Percentiles rank a stretch among this genome's conserved stretches.
Conservation (phyloP, 345 rosid genomes). For the Ceriops zippeliana region DNA sequence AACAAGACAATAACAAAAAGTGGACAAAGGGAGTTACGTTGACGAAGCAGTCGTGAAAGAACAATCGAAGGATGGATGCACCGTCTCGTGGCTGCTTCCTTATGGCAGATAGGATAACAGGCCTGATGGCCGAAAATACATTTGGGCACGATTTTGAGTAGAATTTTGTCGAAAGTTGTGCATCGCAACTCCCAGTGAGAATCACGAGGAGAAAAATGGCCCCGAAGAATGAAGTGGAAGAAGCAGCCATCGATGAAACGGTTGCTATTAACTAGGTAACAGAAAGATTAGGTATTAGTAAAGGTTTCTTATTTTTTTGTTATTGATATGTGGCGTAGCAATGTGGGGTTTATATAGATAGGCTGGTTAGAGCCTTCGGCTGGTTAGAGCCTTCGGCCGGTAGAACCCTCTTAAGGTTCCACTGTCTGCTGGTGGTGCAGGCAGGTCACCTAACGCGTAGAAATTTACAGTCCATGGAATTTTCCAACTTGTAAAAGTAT, state of each 20-base stretch:
- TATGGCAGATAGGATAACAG: conserved; percentile 54
- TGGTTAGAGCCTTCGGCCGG: not conserved
- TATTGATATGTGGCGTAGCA: conserved; percentile 13
- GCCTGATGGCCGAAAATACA: conserved; percentile 43
- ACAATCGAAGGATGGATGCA: conserved; percentile 77
- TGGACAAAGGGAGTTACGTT: conserved; percentile 41
- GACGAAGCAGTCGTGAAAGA: conserved; percentile 93
- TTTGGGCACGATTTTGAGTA: conserved; percentile 68
- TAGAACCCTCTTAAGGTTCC: conserved; percentile 14
- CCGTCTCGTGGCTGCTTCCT: conserved; percentile 54
- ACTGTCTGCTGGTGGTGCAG: conserved; percentile 1
- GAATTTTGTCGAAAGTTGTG: conserved; percentile 66
- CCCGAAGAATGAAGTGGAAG: conserved; percentile 14
- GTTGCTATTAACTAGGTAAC: not conserved
- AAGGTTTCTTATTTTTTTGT: not conserved
- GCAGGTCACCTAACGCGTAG: conserved; percentile 69
- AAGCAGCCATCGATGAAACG: conserved; percentile 25
- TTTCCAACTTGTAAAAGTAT: not conserved
- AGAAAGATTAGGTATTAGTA: not conserved
- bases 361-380: not conserved
- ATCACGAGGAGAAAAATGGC: conserved; percentile 26
- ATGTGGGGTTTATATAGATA: conserved; percentile 43
- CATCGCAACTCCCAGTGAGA: conserved; percentile 33
- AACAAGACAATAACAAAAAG: not conserved
- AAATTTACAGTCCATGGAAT: conserved; percentile 21